Base-by-base conservation (phyloP, 805 yeast species). In the Candida bentonensis region DNA sequence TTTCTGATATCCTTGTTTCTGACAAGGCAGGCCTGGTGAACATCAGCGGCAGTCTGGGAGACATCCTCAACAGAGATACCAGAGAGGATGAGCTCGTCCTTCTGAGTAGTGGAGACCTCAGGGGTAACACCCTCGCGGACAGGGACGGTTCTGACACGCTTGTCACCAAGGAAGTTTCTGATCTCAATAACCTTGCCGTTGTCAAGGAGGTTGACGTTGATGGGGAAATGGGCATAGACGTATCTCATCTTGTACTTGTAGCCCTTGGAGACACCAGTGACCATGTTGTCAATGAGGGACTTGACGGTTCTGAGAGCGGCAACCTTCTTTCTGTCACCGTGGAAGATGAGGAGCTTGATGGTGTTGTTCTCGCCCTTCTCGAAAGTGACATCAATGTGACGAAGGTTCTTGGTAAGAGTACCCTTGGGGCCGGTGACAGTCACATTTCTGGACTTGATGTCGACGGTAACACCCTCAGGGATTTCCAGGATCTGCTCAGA, bases 1-100 rank as follows among this genome's bases (percentile, higher is more conserved):
- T 89, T 89, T 76, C 98, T 85, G 88, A 92, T 89, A 92, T 89
- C 98, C 89, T 92, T 92, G 92, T 89, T 89, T 79, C 95, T 84
- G 67, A 87, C 97, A 71, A 94, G 80, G 79, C 96, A 87, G 71
- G 78, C 78, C 77, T 89, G 97, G 74, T 89, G 96, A 63, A 92
- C 78, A 67, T 87, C 96, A 64, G 98, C 98, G 71, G 95, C 92
- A 66, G 87, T 83, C 76, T 89, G 98, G 55, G 97, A 92, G 59
- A 89, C 98, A 65, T 79, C 84, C 75, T 89, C 96, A 61, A 86
- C 76, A 52, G 96, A 89, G 89, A 86, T 88, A 74, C 98, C 98
- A 55, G 78, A 67, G 61, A 92, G 75, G 58, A 83, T 70, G 62
- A 92, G 76, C 78, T 92, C 98, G 70, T 92, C 98, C 82, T 92